These are phyloP conservation scores for Botrytis paeoniae DNA, from an alignment of 2,329 filamentous ascomycete species.

Conservation along the genomic window DNA sequence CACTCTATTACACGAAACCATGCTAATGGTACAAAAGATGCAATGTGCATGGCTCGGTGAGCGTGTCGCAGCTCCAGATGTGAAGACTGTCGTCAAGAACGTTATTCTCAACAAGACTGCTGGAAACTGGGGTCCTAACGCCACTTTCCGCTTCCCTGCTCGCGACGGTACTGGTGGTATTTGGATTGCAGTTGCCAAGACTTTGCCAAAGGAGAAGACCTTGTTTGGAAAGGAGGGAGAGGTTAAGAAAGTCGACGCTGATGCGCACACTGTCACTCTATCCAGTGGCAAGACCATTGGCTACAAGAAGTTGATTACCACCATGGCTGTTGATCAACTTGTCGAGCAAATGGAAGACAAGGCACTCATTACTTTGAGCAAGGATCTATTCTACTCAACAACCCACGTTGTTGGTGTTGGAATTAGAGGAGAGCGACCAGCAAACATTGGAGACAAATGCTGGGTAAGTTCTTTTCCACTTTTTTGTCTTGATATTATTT, in stretches of 20 bases:
- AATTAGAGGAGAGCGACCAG: constrained; percentile 84
- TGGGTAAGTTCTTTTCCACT: constrained; percentile 59
- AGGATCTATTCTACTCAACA: constrained; percentile 92
- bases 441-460: constrained; percentile 98
- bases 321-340: constrained; percentile 91
- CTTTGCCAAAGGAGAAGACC: constrained; percentile 86
- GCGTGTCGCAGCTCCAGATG: constrained; percentile 93
- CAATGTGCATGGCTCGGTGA: constrained; percentile 98
- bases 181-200: constrained; percentile 96
- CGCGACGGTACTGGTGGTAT: constrained; percentile 95
- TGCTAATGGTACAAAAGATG: constrained; percentile 62
- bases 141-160: constrained; percentile 97
- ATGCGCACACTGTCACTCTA: constrained; percentile 77
- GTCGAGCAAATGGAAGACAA: constrained; percentile 84
- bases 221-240: constrained; percentile 81
- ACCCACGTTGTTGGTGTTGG: constrained; percentile 97
- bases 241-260: constrained; percentile 83
- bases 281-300: constrained; percentile 82
- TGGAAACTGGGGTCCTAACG: constrained; percentile 97
- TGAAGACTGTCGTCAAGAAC: constrained; percentile 92
- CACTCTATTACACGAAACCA: no score
- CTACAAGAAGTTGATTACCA: constrained; percentile 91
- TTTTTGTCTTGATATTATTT: neutral
- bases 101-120: constrained; percentile 94
- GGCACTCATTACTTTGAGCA: constrained; percentile 77